These are phyloP conservation scores for Ophiognomonia clavigignenti-juglandacearum DNA, from an alignment of 2,329 filamentous ascomycete species.

Conservation along the genomic window DNA sequence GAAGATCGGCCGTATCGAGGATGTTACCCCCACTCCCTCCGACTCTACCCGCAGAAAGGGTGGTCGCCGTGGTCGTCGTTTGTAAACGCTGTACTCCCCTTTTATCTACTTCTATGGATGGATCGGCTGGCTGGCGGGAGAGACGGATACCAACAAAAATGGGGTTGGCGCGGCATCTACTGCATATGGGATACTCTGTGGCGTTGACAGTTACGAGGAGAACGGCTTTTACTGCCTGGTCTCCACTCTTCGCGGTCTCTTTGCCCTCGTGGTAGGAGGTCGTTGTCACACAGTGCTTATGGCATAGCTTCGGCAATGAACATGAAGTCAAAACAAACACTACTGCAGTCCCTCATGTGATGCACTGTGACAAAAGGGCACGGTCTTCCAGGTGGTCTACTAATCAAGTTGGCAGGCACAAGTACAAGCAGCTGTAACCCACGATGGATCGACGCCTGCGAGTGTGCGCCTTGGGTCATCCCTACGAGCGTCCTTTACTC, in stretches of 20 bases:
- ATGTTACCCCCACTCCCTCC: slow-evolving; percentile 97
- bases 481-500: too few species aligned
- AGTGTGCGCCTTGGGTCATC: too few species aligned
- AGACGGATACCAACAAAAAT: slow-evolving; percentile 4
- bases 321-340: slow-evolving; percentile 14
- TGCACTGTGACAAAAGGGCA: too few species aligned
- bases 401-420: too few species aligned
- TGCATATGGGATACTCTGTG: slow-evolving; percentile 51
- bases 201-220: slow-evolving; percentile 68
- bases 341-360: not conserved
- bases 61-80: slow-evolving; percentile 99
- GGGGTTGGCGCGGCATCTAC: slow-evolving; percentile 28
- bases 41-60: slow-evolving; percentile 99
- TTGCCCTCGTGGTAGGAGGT: slow-evolving; percentile 29
- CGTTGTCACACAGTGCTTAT: slow-evolving; percentile 44
- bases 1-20: slow-evolving; percentile 99
- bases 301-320: slow-evolving; percentile 30
- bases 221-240: slow-evolving; percentile 65
- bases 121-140: slow-evolving; percentile 9
- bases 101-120: slow-evolving; percentile 3
- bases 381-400: too few species aligned
- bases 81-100: slow-evolving; percentile 57
- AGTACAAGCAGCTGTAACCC: too few species aligned
- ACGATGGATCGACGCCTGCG: too few species aligned
- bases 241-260: slow-evolving; percentile 38